Base-by-base conservation (phyloP, 768 basidiomycete species). In the Leucocoprinus sp. region DNA sequence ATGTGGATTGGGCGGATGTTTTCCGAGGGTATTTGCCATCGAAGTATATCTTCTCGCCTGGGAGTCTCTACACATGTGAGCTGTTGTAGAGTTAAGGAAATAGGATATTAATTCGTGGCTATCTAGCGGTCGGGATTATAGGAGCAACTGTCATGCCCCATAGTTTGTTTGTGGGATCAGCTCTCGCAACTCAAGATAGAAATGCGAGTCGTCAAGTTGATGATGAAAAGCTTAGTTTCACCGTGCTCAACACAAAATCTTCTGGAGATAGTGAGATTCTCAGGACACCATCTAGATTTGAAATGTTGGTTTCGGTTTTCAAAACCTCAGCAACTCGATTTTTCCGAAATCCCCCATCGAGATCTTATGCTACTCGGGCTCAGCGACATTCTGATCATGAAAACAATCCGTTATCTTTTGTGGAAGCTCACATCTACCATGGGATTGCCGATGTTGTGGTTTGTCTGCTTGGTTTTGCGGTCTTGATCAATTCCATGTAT, bases 71-170 rank as follows among this genome's bases (percentile, higher is more conserved):
- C 55, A 80, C 75, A 0, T 81, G 84, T 84, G 55, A 34, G 76
- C 24, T 14, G 28, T 12, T 7, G n/a, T 26, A 24, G 5, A 17
- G 15, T 19, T 12, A 9, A 23, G 21, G 18, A 40, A 14, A 3
- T 11, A 22, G 19, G 41, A 19, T 31, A 28, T 27, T 22, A 36
- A 37, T 21, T 24, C 48, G 33, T 23, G 24, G 35, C 19, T 7
- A 3, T 28, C 9, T 50, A 81, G 79, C 81, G 23, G 76, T 85
- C 43, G 84, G 84, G 28, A 80, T 89, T 40, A 57, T 86, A 1
- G 83, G 85, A 23, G 89, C 90, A 1, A 96, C 90, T 2, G 82
- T 92, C 49, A 93, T 93, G 92, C 92, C 92, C 0, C 92, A 93
- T 60, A 84, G 83, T 49, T 69, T 96, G n/a, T 92, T 87, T 68